Conservation (phyloP, 768 basidiomycete genomes). For the Kwoniella heveanensis region DNA sequence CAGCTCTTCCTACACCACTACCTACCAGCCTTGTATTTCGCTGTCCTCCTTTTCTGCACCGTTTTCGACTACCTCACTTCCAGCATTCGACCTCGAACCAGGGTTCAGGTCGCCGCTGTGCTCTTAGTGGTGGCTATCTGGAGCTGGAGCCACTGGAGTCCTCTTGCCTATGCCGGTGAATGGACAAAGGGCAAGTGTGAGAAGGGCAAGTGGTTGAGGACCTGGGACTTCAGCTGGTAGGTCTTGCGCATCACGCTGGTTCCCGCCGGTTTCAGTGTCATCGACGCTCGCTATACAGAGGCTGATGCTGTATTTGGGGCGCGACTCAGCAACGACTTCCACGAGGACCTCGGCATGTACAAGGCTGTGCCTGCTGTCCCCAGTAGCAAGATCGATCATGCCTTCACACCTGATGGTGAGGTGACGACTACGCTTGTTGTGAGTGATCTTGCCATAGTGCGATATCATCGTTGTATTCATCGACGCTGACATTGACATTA, state of each 20-base stretch:
- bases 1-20: slow-evolving; percentile 99
- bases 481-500: background rate
- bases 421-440: slow-evolving; percentile 41
- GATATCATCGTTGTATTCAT: too few species aligned
- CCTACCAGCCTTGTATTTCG: slow-evolving; percentile 76
- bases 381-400: slow-evolving; percentile 27
- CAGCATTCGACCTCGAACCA: slow-evolving; percentile 69
- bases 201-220: slow-evolving; percentile 79
- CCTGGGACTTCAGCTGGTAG: slow-evolving; percentile 91
- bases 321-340: slow-evolving; percentile 47
- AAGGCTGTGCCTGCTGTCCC: slow-evolving; percentile 20
- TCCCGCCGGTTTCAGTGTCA: too few species aligned
- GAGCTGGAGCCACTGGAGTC: slow-evolving; percentile 76
- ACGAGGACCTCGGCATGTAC: slow-evolving; percentile 49
- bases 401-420: slow-evolving; percentile 24
- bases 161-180: slow-evolving; percentile 75
- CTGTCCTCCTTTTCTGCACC: slow-evolving; percentile 66
- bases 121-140: slow-evolving; percentile 67
- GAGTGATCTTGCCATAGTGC: slow-evolving; percentile 17
- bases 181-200: slow-evolving; percentile 85
- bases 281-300: too few species aligned
- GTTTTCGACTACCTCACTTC: slow-evolving; percentile 86
- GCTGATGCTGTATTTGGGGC: background rate
- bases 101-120: slow-evolving; percentile 78
- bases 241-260: too few species aligned